Conservation (phyloP, 164 flowering plant genomes). For the Houttuynia cordata region DNA sequence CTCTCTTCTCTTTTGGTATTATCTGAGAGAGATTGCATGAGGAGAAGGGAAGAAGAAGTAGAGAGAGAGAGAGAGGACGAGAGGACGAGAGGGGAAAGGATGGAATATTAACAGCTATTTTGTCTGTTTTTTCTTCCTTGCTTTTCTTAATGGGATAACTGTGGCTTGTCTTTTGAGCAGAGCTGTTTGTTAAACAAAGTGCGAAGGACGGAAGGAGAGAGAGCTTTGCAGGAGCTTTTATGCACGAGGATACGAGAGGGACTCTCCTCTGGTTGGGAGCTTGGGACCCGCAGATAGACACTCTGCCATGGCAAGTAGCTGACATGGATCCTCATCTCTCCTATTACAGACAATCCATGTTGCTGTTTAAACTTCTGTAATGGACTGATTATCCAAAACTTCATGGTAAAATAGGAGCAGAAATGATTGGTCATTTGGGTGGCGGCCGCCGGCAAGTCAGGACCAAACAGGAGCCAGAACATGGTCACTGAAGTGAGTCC, state of each 20-base stretch:
- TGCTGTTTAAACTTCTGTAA: too few relatives aligned
- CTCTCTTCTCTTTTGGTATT: background rate
- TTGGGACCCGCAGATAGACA: background rate
- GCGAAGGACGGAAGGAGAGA: too few relatives aligned
- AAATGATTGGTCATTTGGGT: too few relatives aligned
- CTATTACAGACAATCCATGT: background rate
- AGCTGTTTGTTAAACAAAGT: too few relatives aligned
- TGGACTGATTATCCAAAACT: too few relatives aligned
- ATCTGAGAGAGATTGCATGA: slow-evolving; percentile 1
- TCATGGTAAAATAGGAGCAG: too few relatives aligned
- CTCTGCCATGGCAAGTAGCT: too few relatives aligned
- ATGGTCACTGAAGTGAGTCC: too few relatives aligned
- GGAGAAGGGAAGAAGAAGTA: background rate
- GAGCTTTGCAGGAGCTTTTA: background rate
- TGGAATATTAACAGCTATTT: slow-evolving; percentile 5
- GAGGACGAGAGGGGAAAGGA: background rate
- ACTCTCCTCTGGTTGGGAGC: background rate
- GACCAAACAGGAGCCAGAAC: too few relatives aligned
- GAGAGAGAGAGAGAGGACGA: too few relatives aligned
- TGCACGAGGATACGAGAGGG: background rate
- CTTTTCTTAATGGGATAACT: background rate
- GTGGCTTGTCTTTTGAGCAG: background rate
- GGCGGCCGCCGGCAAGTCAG: too few relatives aligned
- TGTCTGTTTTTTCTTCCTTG: background rate
- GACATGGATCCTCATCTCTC: slow-evolving; percentile 2